Evolutionary conservation across 2,329 filamentous ascomycete species (phyloP).

Genomic region (Neophaeococcomyces aloes): DNA sequence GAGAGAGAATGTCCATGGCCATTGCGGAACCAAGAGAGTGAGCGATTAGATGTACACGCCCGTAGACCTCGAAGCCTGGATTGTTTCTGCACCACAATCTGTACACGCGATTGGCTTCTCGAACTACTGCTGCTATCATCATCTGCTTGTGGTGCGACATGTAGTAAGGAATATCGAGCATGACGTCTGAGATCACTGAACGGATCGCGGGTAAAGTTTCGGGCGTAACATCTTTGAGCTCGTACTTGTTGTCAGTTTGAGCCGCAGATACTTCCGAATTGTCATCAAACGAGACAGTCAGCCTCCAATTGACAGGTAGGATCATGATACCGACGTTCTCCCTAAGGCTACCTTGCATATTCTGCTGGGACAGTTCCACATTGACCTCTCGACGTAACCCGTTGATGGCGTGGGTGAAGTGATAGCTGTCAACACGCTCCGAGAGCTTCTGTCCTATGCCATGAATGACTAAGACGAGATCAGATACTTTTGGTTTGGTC

Average conservation of each 20-base stretch:
- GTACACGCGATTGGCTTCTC: conserved; percentile 92
- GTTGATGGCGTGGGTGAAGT: conserved; percentile 95
- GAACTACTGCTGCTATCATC: conserved; percentile 81
- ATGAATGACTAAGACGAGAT: conserved; percentile 82
- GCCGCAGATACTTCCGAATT: conserved; percentile 42
- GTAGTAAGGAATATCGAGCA: conserved; percentile 97
- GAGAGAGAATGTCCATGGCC: conserved; percentile 81
- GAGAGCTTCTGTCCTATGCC: conserved; percentile 96
- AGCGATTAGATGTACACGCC: conserved; percentile 81
- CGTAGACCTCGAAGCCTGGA: conserved; percentile 66
- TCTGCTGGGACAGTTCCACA: conserved; percentile 63
- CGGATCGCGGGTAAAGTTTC: conserved; percentile 84
- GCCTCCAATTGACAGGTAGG: conserved; percentile 87
- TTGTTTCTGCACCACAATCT: conserved; percentile 92
- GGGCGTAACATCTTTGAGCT: conserved; percentile 82
- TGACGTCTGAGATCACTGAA: conserved; percentile 89
- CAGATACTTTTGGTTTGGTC: conserved; percentile 58
- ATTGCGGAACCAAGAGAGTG: conserved; percentile 93
- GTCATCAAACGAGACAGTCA: conserved; percentile 78
- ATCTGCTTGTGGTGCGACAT: conserved; percentile 91
- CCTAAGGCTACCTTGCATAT: conserved; percentile 62
- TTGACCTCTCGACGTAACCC: conserved; percentile 78
- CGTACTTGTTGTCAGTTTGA: conserved; percentile 49
- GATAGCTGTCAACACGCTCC: conserved; percentile 87
- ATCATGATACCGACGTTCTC: conserved; percentile 89